Evolutionary conservation across 768 basidiomycete species (phyloP), one percentile per base, ranked within the genome.

Genomic region (Inosperma sp.): DNA sequence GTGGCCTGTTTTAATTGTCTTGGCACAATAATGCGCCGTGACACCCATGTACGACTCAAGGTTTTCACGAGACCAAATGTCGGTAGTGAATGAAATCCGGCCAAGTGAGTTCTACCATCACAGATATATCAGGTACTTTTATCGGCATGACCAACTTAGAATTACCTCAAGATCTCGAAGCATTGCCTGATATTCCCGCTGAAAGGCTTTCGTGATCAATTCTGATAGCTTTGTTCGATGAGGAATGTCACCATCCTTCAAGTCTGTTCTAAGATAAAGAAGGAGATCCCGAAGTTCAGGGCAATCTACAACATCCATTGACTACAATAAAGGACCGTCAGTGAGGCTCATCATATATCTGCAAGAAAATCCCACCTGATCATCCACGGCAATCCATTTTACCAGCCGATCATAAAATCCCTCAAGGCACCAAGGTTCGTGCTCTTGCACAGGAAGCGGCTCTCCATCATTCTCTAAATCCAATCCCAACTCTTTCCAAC

Each of bases 291-390:
- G 57, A 21, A 72, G 60, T 40, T 65, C 65, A 0, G 51, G 52
- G 34, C 43, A 57, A 5, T 73, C 68, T 8, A 72, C 59, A 27
- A 72, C 58, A 58, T 68, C 64, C 0, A 72, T 55, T 2, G 72
- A 63, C 71, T 72, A 23, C 4, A 27, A 41, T 25, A 31, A 23
- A 29, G 33, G 16, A 23, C 26, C 22, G 9, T 30, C 48, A 29
- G 47, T 33, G 21, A 31, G 3, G 48, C 14, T 16, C 21, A 22
- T 16, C 23, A 27, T 13, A 29, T 27, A 34, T 17, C 7, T 1
- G 42, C 48, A 30, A 48, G 16, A 12, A 31, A 33, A 14, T 52
- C 57, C 17, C 55, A 67, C 70, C 60, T 71, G 66, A 57, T 72
- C 62, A 56, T 63, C 59, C 37, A 55, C 55, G 0, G 51, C 49